Base-by-base conservation (phyloP, 345 rosid genomes). In the Excoecaria cochinchinensis region DNA sequence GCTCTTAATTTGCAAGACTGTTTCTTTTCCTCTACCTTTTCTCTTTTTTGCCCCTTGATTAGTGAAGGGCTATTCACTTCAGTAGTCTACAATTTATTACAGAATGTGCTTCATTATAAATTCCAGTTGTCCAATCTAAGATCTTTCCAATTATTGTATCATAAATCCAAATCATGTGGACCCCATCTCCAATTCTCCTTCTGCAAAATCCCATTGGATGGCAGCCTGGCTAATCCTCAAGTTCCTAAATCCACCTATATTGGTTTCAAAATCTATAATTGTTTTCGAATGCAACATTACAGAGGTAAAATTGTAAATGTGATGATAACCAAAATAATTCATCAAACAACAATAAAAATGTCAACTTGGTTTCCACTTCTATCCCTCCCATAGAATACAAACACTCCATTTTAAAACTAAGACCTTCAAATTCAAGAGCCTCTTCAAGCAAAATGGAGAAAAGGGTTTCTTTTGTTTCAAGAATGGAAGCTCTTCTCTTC, bases 181-280 rank as follows among this genome's bases (percentile, higher is more conserved):
- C 67, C 85, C 84, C 75, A 59, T 70, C 46, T 21, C 71, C 44
- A 25, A 22, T 44, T 53, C 65, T 51, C 71, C 60, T 44, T 68
- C 57, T 70, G 71, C 80, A 72, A 53, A 57, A 57, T 74, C 84
- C 84, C 76, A 69, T 55, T 69, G 76, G 83, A 83, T 52, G 85
- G 84, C 88, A 88, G 94, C 90, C 89, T 88, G 93, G 89, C 85
- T 82, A 70, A 8, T 60, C 47, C 65, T 77, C 62, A 61, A 62
- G 47, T 82, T 50, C 71, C 89, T 53, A 70, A 52, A 78, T n/a
- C 75, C 2, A 74, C 81, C 86, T 87, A 67, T 78, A 57, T 40
- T 70, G 68, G 57, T 52, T 73, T 69, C 47, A 63, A 52, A 50
- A 52, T 15, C 25, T 6, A 44, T 44, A 5, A 6, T 4, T 44